Base-by-base conservation (phyloP, 257 asterid genomes). In the Nicotiana attenuata region DNA sequence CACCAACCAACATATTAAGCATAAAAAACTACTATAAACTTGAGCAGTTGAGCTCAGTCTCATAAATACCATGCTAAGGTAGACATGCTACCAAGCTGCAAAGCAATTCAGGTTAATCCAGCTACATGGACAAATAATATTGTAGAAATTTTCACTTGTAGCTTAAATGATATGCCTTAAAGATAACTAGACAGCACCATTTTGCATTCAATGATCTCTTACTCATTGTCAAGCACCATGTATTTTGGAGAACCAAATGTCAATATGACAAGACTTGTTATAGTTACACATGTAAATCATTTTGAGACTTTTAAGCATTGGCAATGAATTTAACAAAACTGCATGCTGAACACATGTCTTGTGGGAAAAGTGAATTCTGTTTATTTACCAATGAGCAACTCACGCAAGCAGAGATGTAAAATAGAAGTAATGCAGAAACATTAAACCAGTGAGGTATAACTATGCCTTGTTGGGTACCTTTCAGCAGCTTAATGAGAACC, bases 401-500 rank as follows among this genome's bases (percentile, higher is more conserved):
- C 8, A 50, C 3, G 7, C 79, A 73, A 47, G 61, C 79, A 22
- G 61, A 47, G 28, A 73, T 47, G 41, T 50, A n/a, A n/a, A n/a
- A n/a, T n/a, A 73, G 41, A 73, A 47, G 15, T 47, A 31, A 47
- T 47, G 41, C 61, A 47, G 79, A 47, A 73, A 73, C 78, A 73
- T 14, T 7, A 24, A 73, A 45, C 22, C 16, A 47, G 41, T 73
- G 41, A 47, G 50, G 79, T 73, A 56, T 2, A 22, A 20, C 35
- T 33, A 56, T 5, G 17, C 31, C 10, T 19, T 24, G 52, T 29
- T 55, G 77, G n/a, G 61, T 85, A 91, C 98, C 98, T 89, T 86
- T 29, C 33, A 93, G 57, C 33, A 92, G 89, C 82, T 90, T 91
- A 53, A 92, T 16, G 52, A 93, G 92, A 84, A 5, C 69, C 81